Base-by-base conservation (phyloP, 441 rosid species). In the Metrosideros polymorpha region DNA sequence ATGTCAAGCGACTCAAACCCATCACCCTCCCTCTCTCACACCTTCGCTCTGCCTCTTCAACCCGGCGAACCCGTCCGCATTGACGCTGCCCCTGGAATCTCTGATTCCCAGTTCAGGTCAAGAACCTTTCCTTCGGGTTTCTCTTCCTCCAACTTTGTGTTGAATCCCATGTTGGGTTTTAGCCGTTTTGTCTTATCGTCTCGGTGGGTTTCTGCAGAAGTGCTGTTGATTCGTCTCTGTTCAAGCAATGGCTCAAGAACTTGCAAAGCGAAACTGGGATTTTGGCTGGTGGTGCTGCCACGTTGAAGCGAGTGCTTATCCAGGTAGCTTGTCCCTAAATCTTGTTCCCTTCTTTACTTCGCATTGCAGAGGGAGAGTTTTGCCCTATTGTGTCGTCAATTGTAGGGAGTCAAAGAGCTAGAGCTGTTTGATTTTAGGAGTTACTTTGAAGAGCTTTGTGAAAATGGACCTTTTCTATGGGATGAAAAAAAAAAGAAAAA, bases 241-340 rank as follows among this genome's bases (percentile, higher is more conserved):
- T 97, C 89, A 93, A 88, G 91, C 96, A 93, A 82, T 97, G 99
- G 99, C 89, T 96, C 51, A 91, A 89, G 86, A 96, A 93, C 88
- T 85, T 97, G 94, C 96, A 95, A 91, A 91, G 92, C 83, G 92
- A 94, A 85, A 89, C 85, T 88, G 98, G 99, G 86, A 92, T 96
- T 84, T 93, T 97, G 88, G 91, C 96, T 85, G 87, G 83, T 84
- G 94, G 94, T 47, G 86, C 89, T 75, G 92, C 93, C 92, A 86
- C 89, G n/a, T 87, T 97, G 84, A 91, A 92, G 85, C 92, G 87
- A 89, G 99, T 97, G n/a, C 88, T 95, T 86, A 91, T 97, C 86
- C 98, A 96, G 97, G 99, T 95, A 30, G 82, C 3, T 45, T 50
- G 57, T 1, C 17, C n/a, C 49, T 22, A 6, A 71, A 39, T 22